These are phyloP conservation scores for Celoporthe dispersa DNA, from an alignment of 2,329 filamentous ascomycete genomes.

Conservation along the genomic window DNA sequence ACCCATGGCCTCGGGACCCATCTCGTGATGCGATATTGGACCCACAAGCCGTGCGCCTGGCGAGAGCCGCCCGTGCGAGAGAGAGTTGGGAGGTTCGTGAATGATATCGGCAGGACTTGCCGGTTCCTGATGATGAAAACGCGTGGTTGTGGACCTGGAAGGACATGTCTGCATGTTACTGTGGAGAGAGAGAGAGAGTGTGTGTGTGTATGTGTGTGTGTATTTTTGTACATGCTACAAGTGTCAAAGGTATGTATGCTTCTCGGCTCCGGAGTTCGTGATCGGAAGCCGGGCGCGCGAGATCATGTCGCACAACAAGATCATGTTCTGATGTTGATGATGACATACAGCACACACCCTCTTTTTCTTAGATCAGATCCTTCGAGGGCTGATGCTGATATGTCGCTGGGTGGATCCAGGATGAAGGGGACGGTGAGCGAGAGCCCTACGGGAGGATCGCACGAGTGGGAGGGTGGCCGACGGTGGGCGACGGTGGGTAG, in stretches of 20 bases:
- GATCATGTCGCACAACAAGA: not conserved
- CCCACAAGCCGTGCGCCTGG: not conserved
- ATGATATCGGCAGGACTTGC: not conserved
- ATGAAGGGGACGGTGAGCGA: not conserved
- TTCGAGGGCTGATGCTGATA: not conserved
- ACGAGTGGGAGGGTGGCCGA: too few species aligned
- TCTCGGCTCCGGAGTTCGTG: not conserved
- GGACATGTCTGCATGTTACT: too few species aligned
- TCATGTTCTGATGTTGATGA: not conserved
- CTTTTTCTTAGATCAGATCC: not conserved
- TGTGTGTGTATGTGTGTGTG: too few species aligned
- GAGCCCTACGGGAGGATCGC: not conserved
- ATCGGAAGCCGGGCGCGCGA: not conserved
- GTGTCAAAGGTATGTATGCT: not conserved
- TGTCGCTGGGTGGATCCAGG: not conserved
- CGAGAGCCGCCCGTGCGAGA: not conserved
- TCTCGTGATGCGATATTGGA: conserved; percentile 10
- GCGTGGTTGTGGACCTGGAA: not conserved
- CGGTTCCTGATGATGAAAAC: not conserved
- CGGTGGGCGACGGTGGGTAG: not conserved
- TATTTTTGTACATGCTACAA: not conserved
- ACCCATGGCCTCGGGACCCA: not conserved
- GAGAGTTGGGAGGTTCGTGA: not conserved
- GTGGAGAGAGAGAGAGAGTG: too few species aligned
- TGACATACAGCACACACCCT: not conserved